Evolutionary conservation across 495 filamentous ascomycete species (phyloP), one percentile per base, ranked within the genome.

Genomic region (Hypomontagnella submonticulosa): DNA sequence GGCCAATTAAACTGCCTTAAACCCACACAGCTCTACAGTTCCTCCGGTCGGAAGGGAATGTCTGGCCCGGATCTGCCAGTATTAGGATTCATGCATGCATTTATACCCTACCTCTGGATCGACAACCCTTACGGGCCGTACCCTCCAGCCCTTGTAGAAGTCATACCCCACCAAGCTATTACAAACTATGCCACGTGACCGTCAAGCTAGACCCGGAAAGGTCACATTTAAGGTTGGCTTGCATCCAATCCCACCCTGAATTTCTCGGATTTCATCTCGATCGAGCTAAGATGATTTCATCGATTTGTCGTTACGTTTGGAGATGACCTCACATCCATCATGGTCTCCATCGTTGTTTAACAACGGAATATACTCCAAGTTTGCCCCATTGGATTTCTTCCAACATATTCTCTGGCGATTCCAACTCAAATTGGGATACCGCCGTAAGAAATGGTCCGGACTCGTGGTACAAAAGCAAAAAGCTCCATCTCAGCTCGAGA

Each of bases 201-300:
- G 23, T 27, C 23, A 6, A 27, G 23, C 23, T 27, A 27, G 23
- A 27, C 36, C 36, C 9, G 10, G 36, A 47, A 27, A 27, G 34
- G 23, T 13, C 18, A n/a, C 16, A 36, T 52, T 46, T 57, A 57
- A 59, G 23, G 42, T 43, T 56, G 23, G 49, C 23, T 30, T 10
- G 13, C 18, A 32, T 33, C 50, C 33, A 30, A 12, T n/a, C 33
- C 18, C 19, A 38, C 48, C 40, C 33, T 5, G 54, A 58, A 27
- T 33, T 51, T 59, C 40, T 20, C 9, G 54, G 54, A 27, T 33
- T 51, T 59, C 59, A 68, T 71, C 63, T 63, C 52, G 64, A 63
- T 68, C 43, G 32, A 4, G 5, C 20, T 19, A 40, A 57, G 23
- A 66, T 73, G 71, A 73, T 73, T 73, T 71, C 71, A 73, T 73